Evolutionary conservation across 176 grass and related monocot genomes (phyloP), one percentile per base, ranked within the genome.

Genomic region (Otatea glauca): DNA sequence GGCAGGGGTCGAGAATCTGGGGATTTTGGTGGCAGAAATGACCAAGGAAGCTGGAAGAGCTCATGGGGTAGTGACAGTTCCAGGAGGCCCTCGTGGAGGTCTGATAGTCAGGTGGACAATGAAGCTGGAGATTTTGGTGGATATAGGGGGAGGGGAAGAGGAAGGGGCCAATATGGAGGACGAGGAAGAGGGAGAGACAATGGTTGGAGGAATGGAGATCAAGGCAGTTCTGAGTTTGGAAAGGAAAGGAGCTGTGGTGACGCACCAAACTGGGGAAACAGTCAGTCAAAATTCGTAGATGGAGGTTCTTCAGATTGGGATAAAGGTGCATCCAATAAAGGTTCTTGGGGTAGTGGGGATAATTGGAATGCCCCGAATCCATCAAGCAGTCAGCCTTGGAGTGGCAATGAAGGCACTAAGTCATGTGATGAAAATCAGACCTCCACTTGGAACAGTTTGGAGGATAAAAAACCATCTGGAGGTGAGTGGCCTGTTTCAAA

Each of bases 141-240:
- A 42, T 88, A 73, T 62, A 77, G 50, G 37, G 89, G 80, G 44
- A 86, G 73, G 59, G 84, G 81, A 68, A 91, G 77, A 88, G 86
- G 86, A 50, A 86, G 83, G 34, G 86, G 90, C 21, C 90, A 82
- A 21, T 86, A 85, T 88, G 90, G 90, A 69, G 86, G 86, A 51
- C 74, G 32, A 61, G 89, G 89, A 21, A 84, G 78, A 74, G 90
- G 86, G 47, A 78, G 85, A 54, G 90, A 78, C 42, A 53, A 69
- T 82, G 54, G 72, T 81, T 73, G 73, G 77, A 67, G 50, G 51
- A 82, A 78, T 55, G 78, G 67, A 32, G 81, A 80, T 62, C 38
- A 80, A 62, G 51, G 68, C 27, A 42, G 64, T 78, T 87, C 84
- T 39, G 74, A 72, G 51, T 87, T 79, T 78, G 90, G 86, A 79